phyloP scores from a whole-genome alignment of 2,329 filamentous ascomycete genomes.

The Beauveria sp. region DNA sequence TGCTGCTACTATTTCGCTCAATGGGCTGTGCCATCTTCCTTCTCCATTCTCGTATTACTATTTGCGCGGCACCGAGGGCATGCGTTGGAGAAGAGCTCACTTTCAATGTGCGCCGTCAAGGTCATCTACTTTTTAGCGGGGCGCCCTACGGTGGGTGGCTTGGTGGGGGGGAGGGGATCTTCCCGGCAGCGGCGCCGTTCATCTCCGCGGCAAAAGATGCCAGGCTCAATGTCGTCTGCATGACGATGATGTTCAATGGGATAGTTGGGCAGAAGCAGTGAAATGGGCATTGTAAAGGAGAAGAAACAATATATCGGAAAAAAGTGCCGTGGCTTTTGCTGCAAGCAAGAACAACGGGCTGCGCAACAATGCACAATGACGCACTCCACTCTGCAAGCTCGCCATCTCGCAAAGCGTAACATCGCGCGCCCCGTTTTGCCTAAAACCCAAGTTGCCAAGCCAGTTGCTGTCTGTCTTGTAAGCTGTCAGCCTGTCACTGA shows the following conservation, averaged over 20 bases:
- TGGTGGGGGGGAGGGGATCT: background rate
- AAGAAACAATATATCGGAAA: no score
- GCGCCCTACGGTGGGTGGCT: background rate
- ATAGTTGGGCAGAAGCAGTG: no score
- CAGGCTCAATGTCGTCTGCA: no score
- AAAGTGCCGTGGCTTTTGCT: no score
- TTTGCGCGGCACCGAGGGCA: no score
- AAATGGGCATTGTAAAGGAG: no score
- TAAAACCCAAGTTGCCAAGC: background rate
- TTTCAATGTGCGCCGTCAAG: no score
- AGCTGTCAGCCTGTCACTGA: background rate
- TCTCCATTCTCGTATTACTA: no score
- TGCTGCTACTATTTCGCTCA: no score
- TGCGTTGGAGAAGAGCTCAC: no score
- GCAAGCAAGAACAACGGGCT: background rate
- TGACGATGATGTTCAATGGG: no score
- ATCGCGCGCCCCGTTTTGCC: background rate
- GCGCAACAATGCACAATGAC: background rate
- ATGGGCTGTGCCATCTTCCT: no score
- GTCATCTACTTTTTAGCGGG: background rate
- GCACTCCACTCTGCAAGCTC: background rate
- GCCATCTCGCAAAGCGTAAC: background rate
- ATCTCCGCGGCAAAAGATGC: background rate
- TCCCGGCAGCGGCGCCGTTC: background rate
- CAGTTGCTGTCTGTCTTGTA: background rate